Evolutionary conservation across 2,329 filamentous ascomycete species (phyloP), one percentile per base, ranked within the genome.

Genomic region (Phyllachora maydis): DNA sequence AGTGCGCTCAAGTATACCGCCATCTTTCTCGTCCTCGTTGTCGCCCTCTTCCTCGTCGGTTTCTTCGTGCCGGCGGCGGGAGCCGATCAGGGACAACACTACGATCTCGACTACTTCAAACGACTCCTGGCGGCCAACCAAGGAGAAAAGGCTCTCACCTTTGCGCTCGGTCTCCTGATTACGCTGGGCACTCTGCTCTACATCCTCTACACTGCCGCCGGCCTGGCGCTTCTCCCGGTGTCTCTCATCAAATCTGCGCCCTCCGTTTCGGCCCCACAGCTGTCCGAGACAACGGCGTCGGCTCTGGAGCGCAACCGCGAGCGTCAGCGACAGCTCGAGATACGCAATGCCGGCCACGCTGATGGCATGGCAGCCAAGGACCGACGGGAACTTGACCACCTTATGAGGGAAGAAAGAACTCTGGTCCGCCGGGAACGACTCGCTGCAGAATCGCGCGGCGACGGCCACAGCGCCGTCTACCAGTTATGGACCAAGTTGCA

Each of bases 231-330:
- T 11, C 64, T 95, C 11, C 88, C 88, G 1, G 65, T 93, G 12
- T 75, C 77, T 6, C 67, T 93, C 42, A 91, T 98, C 57, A 92
- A 90, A 49, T 81, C 79, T 9, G 77, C 82, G 0, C 83, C 85
- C 6, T 68, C 79, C 7, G 64, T 93, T 30, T 92, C 85, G 5
- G 75, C 71, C 2, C 79, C 82, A 1, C 68, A 76, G 26, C 57
- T 91, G 10, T 72, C 66, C 13, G 76, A 74, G 30, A 77, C 63
- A 10, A 90, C 81, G 0, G 65, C 75, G 3, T 67, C 77, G 4
- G 77, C 83, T 31, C 63, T 98, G 2, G 77, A 85, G 35, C 65
- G 69, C 37, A 98, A 95, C 43, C 70, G 78, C 25, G 85, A 95
- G 49, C 73, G 83, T 20, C 88, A 95, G 47, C 67, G 81, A 24